phyloP scores from a whole-genome alignment of 495 filamentous ascomycete genomes.

The Hypomontagnella monticulosa region DNA sequence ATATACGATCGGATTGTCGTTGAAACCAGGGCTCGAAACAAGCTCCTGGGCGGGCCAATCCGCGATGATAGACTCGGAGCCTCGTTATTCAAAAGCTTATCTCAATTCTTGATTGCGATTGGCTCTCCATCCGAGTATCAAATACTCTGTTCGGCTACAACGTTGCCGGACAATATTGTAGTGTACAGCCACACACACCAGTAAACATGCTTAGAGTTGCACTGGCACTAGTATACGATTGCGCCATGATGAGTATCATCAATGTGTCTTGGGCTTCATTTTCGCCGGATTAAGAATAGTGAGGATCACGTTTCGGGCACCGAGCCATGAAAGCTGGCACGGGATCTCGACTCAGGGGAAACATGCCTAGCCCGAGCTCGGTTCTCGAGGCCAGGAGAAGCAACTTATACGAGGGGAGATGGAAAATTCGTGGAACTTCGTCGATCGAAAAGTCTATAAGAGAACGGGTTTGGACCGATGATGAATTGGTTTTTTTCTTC shows the following conservation, averaged over 20 bases:
- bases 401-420: neutral
- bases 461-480: slow-evolving; percentile 19
- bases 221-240: slow-evolving; percentile 1
- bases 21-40: slow-evolving; percentile 32
- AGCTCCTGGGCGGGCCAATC: slow-evolving; percentile 21
- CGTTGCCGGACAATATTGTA: slow-evolving; percentile 14
- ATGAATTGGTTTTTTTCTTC: slow-evolving; percentile 14
- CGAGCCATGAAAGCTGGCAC: neutral
- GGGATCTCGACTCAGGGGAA: slow-evolving; percentile 2
- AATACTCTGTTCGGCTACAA: slow-evolving; percentile 3
- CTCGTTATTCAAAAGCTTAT: slow-evolving; percentile 14
- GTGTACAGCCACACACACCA: slow-evolving; percentile 23
- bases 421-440: slow-evolving; percentile 13
- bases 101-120: slow-evolving; percentile 34
- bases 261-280: slow-evolving; percentile 21
- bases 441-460: slow-evolving; percentile 36
- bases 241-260: slow-evolving; percentile 16
- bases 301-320: slow-evolving; percentile 3
- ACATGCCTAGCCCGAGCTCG: slow-evolving; percentile 6
- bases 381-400: slow-evolving; percentile 1
- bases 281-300: slow-evolving; percentile 15
- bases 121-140: slow-evolving; percentile 33
- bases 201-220: slow-evolving; percentile 3
- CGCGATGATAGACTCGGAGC: slow-evolving; percentile 1
- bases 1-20: neutral